phyloP scores from a whole-genome alignment of 768 basidiomycete species.

The Russula vinacea region DNA sequence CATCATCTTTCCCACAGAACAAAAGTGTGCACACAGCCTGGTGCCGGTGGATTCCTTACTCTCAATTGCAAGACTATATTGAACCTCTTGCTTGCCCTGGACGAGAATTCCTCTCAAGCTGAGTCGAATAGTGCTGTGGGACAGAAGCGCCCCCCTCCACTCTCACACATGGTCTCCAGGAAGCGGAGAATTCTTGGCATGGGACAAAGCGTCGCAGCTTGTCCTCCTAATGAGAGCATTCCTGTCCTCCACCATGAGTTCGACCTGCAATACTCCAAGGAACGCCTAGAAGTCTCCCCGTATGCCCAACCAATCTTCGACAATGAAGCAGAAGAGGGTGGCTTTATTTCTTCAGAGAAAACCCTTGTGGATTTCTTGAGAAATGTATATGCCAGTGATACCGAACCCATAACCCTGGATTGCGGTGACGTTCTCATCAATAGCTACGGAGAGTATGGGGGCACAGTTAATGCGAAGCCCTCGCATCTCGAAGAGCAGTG shows the following conservation, averaged over 20 bases:
- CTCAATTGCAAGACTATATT: constrained; percentile 19
- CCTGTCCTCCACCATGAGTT: constrained; percentile 26
- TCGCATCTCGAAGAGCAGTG: constrained; percentile 20
- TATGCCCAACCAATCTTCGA: constrained; percentile 16
- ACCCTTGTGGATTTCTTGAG: constrained; percentile 21
- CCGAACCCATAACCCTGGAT: constrained; percentile 25
- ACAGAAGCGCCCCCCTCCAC: constrained; percentile 19
- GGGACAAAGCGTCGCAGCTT: neutral
- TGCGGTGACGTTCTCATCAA: constrained; percentile 22
- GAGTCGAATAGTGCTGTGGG: constrained; percentile 7
- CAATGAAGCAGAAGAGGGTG: constrained; percentile 20
- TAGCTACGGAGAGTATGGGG: constrained; percentile 15
- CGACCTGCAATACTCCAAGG: constrained; percentile 19
- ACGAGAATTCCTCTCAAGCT: neutral
- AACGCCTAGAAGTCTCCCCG: constrained; percentile 2
- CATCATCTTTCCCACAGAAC: constrained; percentile 23
- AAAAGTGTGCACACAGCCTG: constrained; percentile 1
- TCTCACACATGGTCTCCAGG: neutral
- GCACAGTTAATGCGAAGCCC: constrained; percentile 10
- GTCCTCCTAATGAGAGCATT: constrained; percentile 11
- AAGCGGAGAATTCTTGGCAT: constrained; percentile 15
- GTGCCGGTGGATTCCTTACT: constrained; percentile 9
- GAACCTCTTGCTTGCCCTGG: constrained; percentile 11
- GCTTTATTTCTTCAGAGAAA: constrained; percentile 14
- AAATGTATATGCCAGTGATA: constrained; percentile 10